Conservation (phyloP, 108 stramenopile species). For the Cyclotella atomus region DNA sequence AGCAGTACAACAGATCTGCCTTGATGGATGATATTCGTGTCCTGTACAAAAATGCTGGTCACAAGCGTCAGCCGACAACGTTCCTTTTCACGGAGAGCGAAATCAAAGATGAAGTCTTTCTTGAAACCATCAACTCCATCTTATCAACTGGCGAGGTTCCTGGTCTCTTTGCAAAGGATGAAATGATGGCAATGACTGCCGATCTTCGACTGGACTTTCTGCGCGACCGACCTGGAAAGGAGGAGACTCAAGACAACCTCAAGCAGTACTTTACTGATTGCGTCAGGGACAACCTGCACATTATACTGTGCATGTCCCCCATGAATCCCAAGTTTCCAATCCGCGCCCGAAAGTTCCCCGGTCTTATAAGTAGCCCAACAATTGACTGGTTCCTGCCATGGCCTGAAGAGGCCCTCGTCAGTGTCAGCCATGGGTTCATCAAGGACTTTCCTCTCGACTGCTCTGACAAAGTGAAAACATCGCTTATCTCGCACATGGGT, state of each 20-base stretch:
- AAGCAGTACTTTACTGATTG: conserved; percentile 89
- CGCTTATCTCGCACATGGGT: conserved; percentile 87
- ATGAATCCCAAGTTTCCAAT: conserved; percentile 88
- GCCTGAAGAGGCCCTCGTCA: conserved; percentile 91
- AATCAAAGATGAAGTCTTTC: conserved; percentile 91
- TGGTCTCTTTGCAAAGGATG: conserved; percentile 93
- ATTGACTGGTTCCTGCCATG: conserved; percentile 94
- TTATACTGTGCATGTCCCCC: conserved; percentile 95
- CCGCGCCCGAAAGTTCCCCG: conserved; percentile 90
- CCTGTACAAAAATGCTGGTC: conserved; percentile 89
- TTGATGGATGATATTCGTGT: conserved; percentile 84
- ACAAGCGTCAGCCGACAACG: conserved; percentile 75
- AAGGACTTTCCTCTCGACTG: conserved; percentile 80
- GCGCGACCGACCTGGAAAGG: conserved; percentile 79
- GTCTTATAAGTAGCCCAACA: conserved; percentile 83
- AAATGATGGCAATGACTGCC: conserved; percentile 91
- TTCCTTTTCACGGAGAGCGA: conserved; percentile 94
- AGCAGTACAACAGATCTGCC: conserved; percentile 79
- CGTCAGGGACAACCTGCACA: conserved; percentile 88
- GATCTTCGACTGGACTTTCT: conserved; percentile 65
- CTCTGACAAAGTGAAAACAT: conserved; percentile 64
- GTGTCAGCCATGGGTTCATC: conserved; percentile 81
- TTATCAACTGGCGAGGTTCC: conserved; percentile 92
- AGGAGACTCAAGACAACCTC: conserved; percentile 85
- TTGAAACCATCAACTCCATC: conserved; percentile 88